Percentiles rank a stretch among this genome's conserved stretches.
Conservation (phyloP, 768 basidiomycete species). For the Termitomyces sp. region DNA sequence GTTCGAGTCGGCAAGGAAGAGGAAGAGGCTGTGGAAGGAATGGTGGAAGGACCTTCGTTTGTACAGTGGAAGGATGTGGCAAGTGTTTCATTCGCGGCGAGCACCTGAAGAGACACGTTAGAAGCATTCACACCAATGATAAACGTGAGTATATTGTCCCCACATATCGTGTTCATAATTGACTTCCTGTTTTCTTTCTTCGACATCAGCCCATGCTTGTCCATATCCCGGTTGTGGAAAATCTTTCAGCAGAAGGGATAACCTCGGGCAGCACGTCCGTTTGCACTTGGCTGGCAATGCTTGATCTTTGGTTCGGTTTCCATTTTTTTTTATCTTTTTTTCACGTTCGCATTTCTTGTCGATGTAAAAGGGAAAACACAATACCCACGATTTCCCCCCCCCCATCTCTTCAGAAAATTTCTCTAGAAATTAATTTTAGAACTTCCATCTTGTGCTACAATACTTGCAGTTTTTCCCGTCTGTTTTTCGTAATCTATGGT, state of each 20-base stretch:
- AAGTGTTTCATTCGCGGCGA: slow-evolving; percentile 88
- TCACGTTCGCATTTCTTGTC: neutral
- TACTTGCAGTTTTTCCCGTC: neutral
- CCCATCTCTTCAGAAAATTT: neutral
- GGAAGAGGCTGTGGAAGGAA: slow-evolving; percentile 29
- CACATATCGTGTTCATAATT: neutral
- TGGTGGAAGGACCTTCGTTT: slow-evolving; percentile 55
- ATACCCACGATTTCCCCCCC: neutral
- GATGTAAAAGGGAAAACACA: neutral
- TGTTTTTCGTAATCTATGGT: neutral
- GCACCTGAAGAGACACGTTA: slow-evolving; percentile 84
- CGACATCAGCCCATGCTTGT: slow-evolving; percentile 49
- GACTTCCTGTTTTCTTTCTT: slow-evolving; percentile 14
- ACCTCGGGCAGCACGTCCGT: slow-evolving; percentile 68
- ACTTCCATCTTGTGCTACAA: neutral
- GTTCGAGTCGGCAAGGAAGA: slow-evolving; percentile 11
- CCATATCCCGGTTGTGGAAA: slow-evolving; percentile 61
- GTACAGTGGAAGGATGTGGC: slow-evolving; percentile 77
- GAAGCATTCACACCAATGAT: slow-evolving; percentile 88
- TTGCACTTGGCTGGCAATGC: slow-evolving; percentile 38
- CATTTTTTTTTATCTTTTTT: neutral
- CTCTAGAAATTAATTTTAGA: neutral
- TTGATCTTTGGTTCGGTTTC: slow-evolving; percentile 4
- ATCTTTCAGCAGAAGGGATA: slow-evolving; percentile 70
- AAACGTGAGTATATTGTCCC: slow-evolving; percentile 59